A percentile compares a stretch with the other conserved stretches of the same genome.
Conservation (phyloP, 352 stramenopile genomes). For the Globisporangium radiosum region DNA sequence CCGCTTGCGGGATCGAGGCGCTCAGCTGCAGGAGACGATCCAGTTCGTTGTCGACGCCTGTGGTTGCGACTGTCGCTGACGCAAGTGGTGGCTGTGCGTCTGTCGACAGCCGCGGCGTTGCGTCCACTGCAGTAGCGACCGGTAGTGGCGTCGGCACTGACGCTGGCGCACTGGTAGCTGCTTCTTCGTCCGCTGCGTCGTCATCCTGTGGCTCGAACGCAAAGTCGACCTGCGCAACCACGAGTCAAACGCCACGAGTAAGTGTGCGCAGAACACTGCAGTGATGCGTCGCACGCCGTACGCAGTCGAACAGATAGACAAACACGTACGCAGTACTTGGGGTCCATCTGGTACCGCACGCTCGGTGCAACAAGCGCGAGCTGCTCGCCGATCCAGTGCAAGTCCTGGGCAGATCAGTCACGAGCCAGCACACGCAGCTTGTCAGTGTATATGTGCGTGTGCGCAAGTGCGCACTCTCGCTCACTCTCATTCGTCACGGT, state of each 20-base stretch:
- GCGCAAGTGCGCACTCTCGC: not conserved
- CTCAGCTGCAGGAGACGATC: conserved; percentile 43
- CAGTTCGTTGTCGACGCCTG: conserved; percentile 21
- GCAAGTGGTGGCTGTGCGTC: not conserved
- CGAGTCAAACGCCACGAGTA: not conserved
- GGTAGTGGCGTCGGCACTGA: not conserved
- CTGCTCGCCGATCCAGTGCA: conserved; percentile 59
- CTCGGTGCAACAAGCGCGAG: conserved; percentile 34
- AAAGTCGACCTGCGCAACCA: conserved; percentile 25
- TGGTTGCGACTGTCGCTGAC: not conserved
- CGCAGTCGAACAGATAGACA: not conserved
- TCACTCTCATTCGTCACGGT: no score
- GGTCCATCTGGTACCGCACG: conserved; percentile 60
- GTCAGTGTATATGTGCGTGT: conserved; percentile 1
- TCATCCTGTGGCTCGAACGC: conserved; percentile 25
- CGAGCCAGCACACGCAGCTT: conserved; percentile 1
- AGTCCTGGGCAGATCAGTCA: conserved; percentile 31
- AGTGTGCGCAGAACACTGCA: no score
- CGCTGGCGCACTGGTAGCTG: not conserved
- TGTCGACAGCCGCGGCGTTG: not conserved
- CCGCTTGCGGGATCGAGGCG: not conserved
- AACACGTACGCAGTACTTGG: conserved; percentile 64
- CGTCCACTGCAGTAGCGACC: conserved; percentile 2
- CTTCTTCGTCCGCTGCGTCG: conserved; percentile 1
- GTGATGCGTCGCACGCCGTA: no score